Percentiles rank a stretch among this genome's conserved stretches.
Evolutionary conservation across 2,329 filamentous ascomycete species (phyloP).

Genomic region (Zasmidium cellare): DNA sequence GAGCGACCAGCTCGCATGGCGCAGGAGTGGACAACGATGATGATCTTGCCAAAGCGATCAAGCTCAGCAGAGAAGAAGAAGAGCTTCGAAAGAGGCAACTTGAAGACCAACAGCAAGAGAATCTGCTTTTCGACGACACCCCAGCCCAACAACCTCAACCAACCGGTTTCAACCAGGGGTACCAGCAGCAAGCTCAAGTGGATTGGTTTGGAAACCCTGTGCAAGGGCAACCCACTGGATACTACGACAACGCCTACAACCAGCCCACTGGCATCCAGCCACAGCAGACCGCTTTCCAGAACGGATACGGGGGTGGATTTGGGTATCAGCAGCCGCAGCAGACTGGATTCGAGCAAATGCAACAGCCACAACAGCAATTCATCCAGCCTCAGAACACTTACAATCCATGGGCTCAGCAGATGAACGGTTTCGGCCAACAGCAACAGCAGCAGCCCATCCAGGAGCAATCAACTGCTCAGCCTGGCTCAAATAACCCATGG

Average conservation of each 20-base stretch:
- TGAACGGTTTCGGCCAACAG: constrained; percentile 59
- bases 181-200: constrained; percentile 93
- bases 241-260: constrained; percentile 66
- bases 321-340: constrained; percentile 60
- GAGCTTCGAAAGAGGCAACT: constrained; percentile 82
- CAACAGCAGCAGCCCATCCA: constrained; percentile 53
- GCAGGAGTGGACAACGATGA: constrained; percentile 66
- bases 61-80: constrained; percentile 91
- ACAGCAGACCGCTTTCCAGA: constrained; percentile 65
- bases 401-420: constrained; percentile 43
- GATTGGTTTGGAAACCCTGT: constrained; percentile 98
- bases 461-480: constrained; percentile 64
- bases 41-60: constrained; percentile 91
- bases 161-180: constrained; percentile 93
- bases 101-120: constrained; percentile 75
- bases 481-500: constrained; percentile 95
- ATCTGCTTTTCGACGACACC: constrained; percentile 83
- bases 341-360: constrained; percentile 65
- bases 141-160: constrained; percentile 65
- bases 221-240: constrained; percentile 64
- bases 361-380: constrained; percentile 52
- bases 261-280: constrained; percentile 74
- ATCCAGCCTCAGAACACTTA: constrained; percentile 63
- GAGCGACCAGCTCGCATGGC: constrained; percentile 49
- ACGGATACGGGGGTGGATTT: constrained; percentile 70